These are phyloP conservation scores for Thielaviopsis punctulata DNA, from an alignment of 2,329 filamentous ascomycete genomes.

Conservation along the genomic window DNA sequence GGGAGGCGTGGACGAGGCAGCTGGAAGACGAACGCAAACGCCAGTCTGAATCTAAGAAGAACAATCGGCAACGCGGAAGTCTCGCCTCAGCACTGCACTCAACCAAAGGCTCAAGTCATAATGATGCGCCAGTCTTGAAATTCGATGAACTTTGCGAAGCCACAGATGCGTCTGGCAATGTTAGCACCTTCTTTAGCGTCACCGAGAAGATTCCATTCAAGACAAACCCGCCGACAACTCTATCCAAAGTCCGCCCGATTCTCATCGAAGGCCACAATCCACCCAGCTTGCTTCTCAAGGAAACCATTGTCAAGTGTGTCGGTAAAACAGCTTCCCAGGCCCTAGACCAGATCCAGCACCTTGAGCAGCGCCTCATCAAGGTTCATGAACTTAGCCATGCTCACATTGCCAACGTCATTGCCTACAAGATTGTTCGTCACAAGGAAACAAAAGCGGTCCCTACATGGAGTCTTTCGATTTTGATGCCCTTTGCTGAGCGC, in stretches of 20 bases:
- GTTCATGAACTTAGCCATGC: constrained; percentile 54
- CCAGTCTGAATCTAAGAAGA: constrained; percentile 44
- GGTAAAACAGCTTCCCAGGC: constrained; percentile 43
- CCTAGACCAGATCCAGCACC: constrained; percentile 57
- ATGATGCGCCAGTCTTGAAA: constrained; percentile 27
- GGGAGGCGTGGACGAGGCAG: constrained; percentile 51
- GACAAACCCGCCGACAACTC: constrained; percentile 46
- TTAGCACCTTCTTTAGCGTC: constrained; percentile 52
- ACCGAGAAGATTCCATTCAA: constrained; percentile 50
- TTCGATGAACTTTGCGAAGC: constrained; percentile 53
- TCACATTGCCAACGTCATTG: constrained; percentile 62
- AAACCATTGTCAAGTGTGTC: constrained; percentile 41
- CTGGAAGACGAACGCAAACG: constrained; percentile 55
- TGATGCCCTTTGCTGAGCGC: constrained; percentile 64
- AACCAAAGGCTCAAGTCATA: constrained; percentile 14
- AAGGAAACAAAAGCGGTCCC: constrained; percentile 22
- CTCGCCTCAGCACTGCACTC: constrained; percentile 15
- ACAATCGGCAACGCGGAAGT: constrained; percentile 30
- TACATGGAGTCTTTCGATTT: constrained; percentile 55
- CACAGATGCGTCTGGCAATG: constrained; percentile 45
- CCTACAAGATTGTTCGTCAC: constrained; percentile 57
- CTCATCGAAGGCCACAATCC: constrained; percentile 35
- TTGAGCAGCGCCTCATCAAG: constrained; percentile 62
- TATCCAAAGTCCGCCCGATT: constrained; percentile 57
- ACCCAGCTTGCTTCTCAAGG: constrained; percentile 57